Percentiles rank a stretch among this genome's conserved stretches.
phyloP scores from a whole-genome alignment of 768 basidiomycete species.

The Leccinum longicurvipes region DNA sequence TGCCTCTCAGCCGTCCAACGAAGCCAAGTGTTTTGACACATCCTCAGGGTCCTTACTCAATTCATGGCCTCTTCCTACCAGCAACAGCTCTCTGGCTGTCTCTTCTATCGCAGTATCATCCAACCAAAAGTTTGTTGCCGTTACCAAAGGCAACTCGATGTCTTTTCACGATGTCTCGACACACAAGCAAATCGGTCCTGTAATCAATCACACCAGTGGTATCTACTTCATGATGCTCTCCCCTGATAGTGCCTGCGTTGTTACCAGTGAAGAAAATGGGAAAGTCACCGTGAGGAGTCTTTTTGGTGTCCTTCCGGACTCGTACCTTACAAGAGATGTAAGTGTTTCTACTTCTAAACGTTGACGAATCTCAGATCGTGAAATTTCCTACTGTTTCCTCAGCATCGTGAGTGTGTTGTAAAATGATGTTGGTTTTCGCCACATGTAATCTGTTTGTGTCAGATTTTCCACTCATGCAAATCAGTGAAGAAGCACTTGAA shows the following conservation, averaged over 20 bases:
- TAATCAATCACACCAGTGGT: background rate
- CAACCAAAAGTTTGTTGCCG: background rate
- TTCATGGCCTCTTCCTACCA: background rate
- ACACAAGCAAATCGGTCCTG: background rate
- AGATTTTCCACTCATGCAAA: background rate
- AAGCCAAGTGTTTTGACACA: background rate
- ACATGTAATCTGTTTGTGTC: background rate
- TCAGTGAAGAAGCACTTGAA: background rate
- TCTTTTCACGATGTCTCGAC: background rate
- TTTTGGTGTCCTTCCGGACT: background rate
- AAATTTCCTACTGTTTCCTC: too few relatives aligned
- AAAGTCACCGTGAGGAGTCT: background rate
- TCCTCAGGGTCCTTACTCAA: background rate
- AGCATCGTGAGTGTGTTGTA: background rate
- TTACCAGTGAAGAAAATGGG: background rate
- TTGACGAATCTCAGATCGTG: background rate
- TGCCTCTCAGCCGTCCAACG: background rate
- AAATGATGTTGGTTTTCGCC: background rate
- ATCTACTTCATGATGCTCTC: background rate
- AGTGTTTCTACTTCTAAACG: background rate
- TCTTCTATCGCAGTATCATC: background rate
- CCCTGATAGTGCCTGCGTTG: background rate
- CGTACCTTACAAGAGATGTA: background rate
- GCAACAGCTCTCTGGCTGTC: too few relatives aligned
- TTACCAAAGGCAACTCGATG: background rate